A percentile compares a stretch with the other conserved stretches of the same genome.
phyloP scores from a whole-genome alignment of 2,329 filamentous ascomycete species.

The Ophiostoma populinum region DNA sequence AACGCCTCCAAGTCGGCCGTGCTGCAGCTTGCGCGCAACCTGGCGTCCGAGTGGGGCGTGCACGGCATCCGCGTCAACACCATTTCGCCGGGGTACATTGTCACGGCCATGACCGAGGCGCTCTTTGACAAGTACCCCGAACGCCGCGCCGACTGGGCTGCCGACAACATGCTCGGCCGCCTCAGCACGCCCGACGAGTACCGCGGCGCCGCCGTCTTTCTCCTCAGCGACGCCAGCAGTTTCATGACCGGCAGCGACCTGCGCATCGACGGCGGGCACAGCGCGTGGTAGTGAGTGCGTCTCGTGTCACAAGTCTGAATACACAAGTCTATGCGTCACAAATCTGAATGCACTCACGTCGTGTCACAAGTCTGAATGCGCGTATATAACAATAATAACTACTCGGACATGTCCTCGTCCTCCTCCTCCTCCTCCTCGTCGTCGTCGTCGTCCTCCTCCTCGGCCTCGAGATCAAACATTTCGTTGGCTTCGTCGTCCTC shows the following conservation, averaged over 20 bases:
- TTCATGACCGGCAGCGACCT: slow-evolving; percentile 57
- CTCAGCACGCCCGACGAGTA: slow-evolving; percentile 53
- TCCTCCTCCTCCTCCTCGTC: slow-evolving; percentile 2
- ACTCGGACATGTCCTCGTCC: neutral
- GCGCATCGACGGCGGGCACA: slow-evolving; percentile 54
- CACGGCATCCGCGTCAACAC: slow-evolving; percentile 66
- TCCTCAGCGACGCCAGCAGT: slow-evolving; percentile 48
- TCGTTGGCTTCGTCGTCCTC: slow-evolving; percentile 10
- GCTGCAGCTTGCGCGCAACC: slow-evolving; percentile 50
- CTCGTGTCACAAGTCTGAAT: neutral
- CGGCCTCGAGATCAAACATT: slow-evolving; percentile 8
- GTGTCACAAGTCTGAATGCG: neutral
- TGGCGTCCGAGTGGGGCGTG: slow-evolving; percentile 56
- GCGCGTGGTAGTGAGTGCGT: slow-evolving; percentile 29
- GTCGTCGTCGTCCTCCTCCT: slow-evolving; percentile 5
- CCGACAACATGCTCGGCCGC: slow-evolving; percentile 67
- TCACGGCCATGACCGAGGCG: slow-evolving; percentile 67
- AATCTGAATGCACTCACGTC: too few species aligned
- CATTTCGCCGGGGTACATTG: slow-evolving; percentile 64
- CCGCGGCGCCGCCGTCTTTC: slow-evolving; percentile 50
- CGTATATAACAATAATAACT: neutral
- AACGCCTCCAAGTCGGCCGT: slow-evolving; percentile 64
- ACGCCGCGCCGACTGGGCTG: slow-evolving; percentile 50
- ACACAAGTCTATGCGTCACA: neutral
- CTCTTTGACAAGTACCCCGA: slow-evolving; percentile 65